phyloP scores from a whole-genome alignment of 2,329 filamentous ascomycete genomes.

The Aspergillus sp. region DNA sequence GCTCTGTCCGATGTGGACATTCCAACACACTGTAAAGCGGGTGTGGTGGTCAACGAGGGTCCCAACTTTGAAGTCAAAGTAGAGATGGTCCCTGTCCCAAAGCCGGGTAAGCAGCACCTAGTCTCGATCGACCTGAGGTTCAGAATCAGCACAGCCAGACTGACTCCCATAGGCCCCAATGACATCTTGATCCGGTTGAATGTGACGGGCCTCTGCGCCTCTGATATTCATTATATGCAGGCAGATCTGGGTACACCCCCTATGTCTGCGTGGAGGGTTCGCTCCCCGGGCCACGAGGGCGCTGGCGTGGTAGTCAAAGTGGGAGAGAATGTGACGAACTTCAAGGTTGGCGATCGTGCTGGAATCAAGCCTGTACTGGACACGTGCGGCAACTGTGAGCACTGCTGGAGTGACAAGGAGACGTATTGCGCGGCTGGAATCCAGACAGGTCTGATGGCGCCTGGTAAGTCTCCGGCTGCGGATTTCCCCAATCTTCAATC shows the following conservation, averaged over 20 bases:
- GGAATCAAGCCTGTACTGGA: constrained; percentile 53
- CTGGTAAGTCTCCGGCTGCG: constrained; percentile 22
- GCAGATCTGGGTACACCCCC: constrained; percentile 50
- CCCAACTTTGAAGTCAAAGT: constrained; percentile 49
- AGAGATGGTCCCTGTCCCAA: constrained; percentile 48
- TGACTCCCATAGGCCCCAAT: constrained; percentile 41
- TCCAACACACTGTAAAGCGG: constrained; percentile 51
- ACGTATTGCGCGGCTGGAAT: constrained; percentile 40
- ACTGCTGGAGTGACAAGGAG: constrained; percentile 53
- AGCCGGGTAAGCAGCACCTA: constrained; percentile 38
- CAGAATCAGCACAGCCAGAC: too few species aligned
- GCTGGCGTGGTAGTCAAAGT: constrained; percentile 58
- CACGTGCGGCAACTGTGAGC: constrained; percentile 50
- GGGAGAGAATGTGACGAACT: constrained; percentile 51
- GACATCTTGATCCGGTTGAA: constrained; percentile 59
- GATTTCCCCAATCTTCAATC: not conserved
- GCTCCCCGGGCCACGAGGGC: constrained; percentile 55
- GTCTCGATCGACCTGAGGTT: not conserved
- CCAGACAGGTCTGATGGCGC: constrained; percentile 43
- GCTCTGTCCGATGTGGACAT: constrained; percentile 24
- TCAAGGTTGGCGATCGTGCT: constrained; percentile 54
- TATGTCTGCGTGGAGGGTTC: constrained; percentile 46
- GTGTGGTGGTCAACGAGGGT: constrained; percentile 50
- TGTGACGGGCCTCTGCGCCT: constrained; percentile 57
- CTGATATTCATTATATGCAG: constrained; percentile 58